Percentiles rank a stretch among this genome's conserved stretches.
These are phyloP conservation scores for Colletotrichum spaethianum DNA, from an alignment of 2,329 filamentous ascomycete genomes.

Conservation along the genomic window DNA sequence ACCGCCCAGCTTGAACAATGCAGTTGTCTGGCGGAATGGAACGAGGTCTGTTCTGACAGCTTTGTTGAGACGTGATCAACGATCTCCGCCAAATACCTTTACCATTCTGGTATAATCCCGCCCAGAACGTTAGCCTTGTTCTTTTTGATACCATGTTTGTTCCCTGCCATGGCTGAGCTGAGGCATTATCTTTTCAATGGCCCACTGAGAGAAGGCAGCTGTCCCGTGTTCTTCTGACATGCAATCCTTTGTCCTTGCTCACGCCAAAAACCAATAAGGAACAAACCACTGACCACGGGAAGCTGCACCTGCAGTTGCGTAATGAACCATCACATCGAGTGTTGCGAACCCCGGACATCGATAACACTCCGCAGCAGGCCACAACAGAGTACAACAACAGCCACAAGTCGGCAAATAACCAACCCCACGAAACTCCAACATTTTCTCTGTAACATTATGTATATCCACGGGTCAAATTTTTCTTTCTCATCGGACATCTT, in stretches of 20 bases:
- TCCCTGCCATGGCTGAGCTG: background rate
- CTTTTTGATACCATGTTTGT: background rate
- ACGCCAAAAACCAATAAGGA: background rate
- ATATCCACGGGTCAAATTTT: too few species aligned
- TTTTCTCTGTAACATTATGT: background rate
- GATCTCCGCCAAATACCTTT: background rate
- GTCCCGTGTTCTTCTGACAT: fast-evolving
- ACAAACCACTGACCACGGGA: background rate
- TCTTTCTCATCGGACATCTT: background rate
- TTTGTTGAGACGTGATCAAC: background rate
- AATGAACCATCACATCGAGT: too few species aligned
- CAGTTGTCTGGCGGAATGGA: background rate
- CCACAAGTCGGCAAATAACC: background rate
- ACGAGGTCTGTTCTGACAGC: too few species aligned
- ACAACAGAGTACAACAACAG: too few species aligned
- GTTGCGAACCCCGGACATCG: too few species aligned
- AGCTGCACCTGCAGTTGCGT: background rate
- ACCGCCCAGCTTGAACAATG: background rate
- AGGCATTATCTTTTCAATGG: background rate
- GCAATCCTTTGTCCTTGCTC: background rate
- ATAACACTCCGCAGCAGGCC: background rate
- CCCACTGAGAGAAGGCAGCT: background rate
- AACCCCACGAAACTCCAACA: background rate
- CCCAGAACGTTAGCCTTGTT: too few species aligned
- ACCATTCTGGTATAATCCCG: background rate